Percentiles rank a stretch among this genome's conserved stretches.
Conservation (phyloP, 306 rosid species). For the barrel medic (Medicago truncatula) region MtrunA17r5.0-ANR NC_053048.1:47669001-47669500, state of each 20-base stretch:
- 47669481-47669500: slow-evolving; percentile 15
- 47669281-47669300: slow-evolving; percentile 15
- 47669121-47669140: slow-evolving; percentile 29
- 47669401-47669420: slow-evolving; percentile 26
- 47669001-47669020: slow-evolving; percentile 56
- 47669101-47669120: slow-evolving; percentile 33
- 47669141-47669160: slow-evolving; percentile 22
- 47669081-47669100: slow-evolving; percentile 63
- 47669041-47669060: slow-evolving; percentile 66
- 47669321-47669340: background rate
- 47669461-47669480: background rate
- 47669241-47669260: slow-evolving; percentile 15
- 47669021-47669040: slow-evolving; percentile 65
- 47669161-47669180: slow-evolving; percentile 9
- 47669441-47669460: background rate
- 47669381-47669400: slow-evolving; percentile 19
- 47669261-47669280: background rate
- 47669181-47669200: slow-evolving; percentile 10
- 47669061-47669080: slow-evolving; percentile 38
- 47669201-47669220: slow-evolving; percentile 11
- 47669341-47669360: slow-evolving; percentile 7
- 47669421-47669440: background rate
- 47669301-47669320: background rate
- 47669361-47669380: slow-evolving; percentile 19
- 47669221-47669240: background rate